A percentile compares a stretch with the other conserved stretches of the same genome.
Evolutionary conservation across 73 alveolate species (phyloP).

Genomic region (Tetrahymena malaccensis): DNA sequence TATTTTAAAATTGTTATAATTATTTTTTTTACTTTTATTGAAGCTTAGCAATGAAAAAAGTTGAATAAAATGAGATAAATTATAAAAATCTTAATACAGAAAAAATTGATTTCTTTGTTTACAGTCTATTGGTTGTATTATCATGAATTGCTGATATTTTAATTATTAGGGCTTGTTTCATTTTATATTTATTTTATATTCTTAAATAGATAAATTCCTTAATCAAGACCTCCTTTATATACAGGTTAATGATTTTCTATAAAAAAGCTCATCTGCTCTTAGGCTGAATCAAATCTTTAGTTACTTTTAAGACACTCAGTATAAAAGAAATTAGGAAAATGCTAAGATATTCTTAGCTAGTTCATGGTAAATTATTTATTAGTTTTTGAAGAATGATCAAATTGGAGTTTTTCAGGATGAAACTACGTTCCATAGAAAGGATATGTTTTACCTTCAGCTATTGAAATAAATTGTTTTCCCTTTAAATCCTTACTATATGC

Average conservation of each 20-base stretch:
- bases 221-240: background rate
- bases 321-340: background rate
- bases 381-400: background rate
- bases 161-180: background rate
- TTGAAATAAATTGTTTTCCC: slow-evolving; percentile 4
- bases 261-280: background rate
- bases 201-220: background rate
- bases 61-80: no score
- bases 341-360: background rate
- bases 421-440: slow-evolving; percentile 37
- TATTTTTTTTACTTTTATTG: no score
- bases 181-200: background rate
- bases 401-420: slow-evolving; percentile 48
- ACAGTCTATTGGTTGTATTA: no score
- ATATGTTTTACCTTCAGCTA: slow-evolving; percentile 46
- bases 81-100: no score
- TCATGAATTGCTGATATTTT: no score
- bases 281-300: background rate
- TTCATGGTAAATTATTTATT: background rate
- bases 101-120: no score
- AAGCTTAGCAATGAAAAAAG: no score
- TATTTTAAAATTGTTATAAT: no score
- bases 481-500: background rate
- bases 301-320: background rate
- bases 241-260: background rate